A percentile compares a stretch with the other conserved stretches of the same genome.
These are phyloP conservation scores for Thamnidium elegans DNA, from an alignment of 192 early-diverging fungal genomes.

Conservation along the genomic window DNA sequence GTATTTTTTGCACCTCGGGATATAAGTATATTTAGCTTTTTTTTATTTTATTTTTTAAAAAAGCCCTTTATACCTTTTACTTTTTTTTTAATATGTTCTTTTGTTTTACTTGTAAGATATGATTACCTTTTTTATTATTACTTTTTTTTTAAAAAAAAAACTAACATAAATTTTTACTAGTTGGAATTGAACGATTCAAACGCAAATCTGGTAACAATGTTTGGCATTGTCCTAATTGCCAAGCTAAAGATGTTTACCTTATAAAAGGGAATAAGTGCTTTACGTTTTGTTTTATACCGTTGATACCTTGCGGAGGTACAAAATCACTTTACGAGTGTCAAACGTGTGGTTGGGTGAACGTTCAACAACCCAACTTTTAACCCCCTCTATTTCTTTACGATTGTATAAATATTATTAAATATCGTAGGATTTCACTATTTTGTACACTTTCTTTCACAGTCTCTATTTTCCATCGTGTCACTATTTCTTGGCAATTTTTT, in stretches of 20 bases:
- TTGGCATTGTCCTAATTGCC: constrained; percentile 36
- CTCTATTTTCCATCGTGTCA: too few species aligned
- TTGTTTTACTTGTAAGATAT: constrained; percentile 35
- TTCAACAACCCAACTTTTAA: constrained; percentile 28
- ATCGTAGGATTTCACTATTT: too few species aligned
- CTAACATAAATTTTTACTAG: constrained; percentile 8
- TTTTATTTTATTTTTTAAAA: too few species aligned
- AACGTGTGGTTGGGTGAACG: constrained; percentile 37
- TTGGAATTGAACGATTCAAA: constrained; percentile 32
- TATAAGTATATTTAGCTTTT: too few species aligned
- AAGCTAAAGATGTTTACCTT: constrained; percentile 26
- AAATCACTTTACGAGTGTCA: constrained; percentile 31
- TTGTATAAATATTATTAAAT: too few species aligned
- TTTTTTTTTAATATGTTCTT: constrained; percentile 31
- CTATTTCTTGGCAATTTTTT: too few species aligned
- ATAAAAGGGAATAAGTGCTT: constrained; percentile 34
- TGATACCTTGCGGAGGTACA: constrained; percentile 35
- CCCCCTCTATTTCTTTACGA: too few species aligned
- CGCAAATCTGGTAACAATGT: constrained; percentile 16
- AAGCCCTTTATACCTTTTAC: not conserved
- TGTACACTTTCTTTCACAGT: too few species aligned
- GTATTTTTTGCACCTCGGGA: too few species aligned
- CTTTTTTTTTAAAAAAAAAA: not conserved
- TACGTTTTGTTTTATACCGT: constrained; percentile 36
- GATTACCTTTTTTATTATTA: not conserved